Evolutionary conservation across 176 grass and related monocot species (phyloP).

Genomic region (Cymbopogon citratus): DNA sequence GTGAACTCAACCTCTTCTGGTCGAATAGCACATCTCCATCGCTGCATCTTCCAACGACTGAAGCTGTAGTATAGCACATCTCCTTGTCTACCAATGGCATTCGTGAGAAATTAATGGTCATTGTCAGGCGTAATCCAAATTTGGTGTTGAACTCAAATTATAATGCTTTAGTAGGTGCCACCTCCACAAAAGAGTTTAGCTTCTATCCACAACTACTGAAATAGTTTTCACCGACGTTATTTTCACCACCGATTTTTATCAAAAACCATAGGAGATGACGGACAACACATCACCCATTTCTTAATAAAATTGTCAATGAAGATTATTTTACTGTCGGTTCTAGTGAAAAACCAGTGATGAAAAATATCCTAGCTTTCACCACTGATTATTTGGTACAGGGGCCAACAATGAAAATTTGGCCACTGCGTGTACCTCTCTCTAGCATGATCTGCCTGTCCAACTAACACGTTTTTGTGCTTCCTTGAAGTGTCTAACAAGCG

Average conservation of each 20-base stretch:
- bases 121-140: not conserved
- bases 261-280: not conserved
- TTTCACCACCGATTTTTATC: not conserved
- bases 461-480: too few relatives aligned
- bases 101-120: not conserved
- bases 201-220: not conserved
- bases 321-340: not conserved
- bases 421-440: too few relatives aligned
- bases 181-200: not conserved
- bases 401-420: too few relatives aligned
- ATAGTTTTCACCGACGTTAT: not conserved
- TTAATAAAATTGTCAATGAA: not conserved
- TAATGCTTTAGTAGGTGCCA: not conserved
- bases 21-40: not conserved
- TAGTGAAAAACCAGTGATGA: not conserved
- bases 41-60: not conserved
- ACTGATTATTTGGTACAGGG: too few relatives aligned
- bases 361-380: not conserved
- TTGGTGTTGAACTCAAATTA: not conserved
- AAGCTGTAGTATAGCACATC: not conserved
- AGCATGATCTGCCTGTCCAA: too few relatives aligned
- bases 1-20: too few relatives aligned
- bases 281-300: not conserved
- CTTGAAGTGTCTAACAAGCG: too few relatives aligned
- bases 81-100: not conserved